phyloP scores from a whole-genome alignment of 1,284 basidiomycete species.

The Marasmius tenuissimus region DNA sequence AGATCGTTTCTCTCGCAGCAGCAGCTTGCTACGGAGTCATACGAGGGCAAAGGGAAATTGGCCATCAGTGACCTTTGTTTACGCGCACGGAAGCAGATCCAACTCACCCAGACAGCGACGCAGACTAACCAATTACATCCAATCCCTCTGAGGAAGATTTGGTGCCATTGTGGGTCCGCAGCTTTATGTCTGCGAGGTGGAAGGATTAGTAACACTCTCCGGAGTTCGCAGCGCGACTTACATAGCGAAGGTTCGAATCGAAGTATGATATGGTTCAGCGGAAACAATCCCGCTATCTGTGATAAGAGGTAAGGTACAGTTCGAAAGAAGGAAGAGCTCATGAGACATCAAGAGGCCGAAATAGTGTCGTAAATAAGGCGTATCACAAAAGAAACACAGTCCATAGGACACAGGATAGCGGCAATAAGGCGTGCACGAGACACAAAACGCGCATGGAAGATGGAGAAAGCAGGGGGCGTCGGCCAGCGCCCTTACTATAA shows the following conservation, averaged over 20 bases:
- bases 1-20: slow-evolving; percentile 70
- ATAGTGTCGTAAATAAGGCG: no score
- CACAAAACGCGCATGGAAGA: no score
- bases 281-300: slow-evolving; percentile 59
- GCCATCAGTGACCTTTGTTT: neutral
- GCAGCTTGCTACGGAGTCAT: slow-evolving; percentile 58
- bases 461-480: no score
- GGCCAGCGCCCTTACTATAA: no score
- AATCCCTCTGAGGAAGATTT: slow-evolving; percentile 76
- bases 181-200: slow-evolving; percentile 54
- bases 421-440: no score
- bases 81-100: neutral
- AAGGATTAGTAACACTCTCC: neutral
- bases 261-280: slow-evolving; percentile 55
- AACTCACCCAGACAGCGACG: slow-evolving; percentile 73
- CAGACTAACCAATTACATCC: slow-evolving; percentile 81
- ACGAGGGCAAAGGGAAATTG: slow-evolving; percentile 3
- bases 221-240: slow-evolving; percentile 27
- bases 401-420: no score
- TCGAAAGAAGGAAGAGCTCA: neutral
- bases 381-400: no score
- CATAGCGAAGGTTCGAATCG: slow-evolving; percentile 54
- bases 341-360: no score
- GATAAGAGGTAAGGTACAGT: slow-evolving; percentile 8
- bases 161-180: slow-evolving; percentile 64